phyloP scores from a whole-genome alignment of 139 green algal genomes.

The Micractinium sp. region DNA sequence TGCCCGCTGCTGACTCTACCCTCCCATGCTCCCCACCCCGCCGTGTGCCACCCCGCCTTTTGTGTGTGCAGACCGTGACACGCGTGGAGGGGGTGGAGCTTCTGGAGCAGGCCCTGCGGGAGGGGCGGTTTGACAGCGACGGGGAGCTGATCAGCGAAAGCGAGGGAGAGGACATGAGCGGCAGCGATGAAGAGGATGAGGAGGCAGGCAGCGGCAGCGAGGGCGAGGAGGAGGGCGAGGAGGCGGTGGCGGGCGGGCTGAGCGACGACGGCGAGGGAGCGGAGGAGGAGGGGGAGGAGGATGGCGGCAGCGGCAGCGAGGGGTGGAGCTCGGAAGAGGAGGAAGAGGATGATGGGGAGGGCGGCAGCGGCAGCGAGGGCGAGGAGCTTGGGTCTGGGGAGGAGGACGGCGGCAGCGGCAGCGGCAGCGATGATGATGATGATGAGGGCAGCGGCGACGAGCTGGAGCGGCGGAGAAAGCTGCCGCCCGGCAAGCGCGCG shows the following conservation, averaged over 20 bases:
- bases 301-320: slow-evolving; percentile 1
- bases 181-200: slow-evolving; percentile 35
- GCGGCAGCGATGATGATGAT: background rate
- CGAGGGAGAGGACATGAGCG: slow-evolving; percentile 23
- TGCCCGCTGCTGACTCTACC: background rate
- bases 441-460: slow-evolving; percentile 39
- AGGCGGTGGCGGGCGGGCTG: background rate
- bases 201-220: slow-evolving; percentile 13
- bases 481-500: background rate
- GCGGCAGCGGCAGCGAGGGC: slow-evolving; percentile 17
- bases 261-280: slow-evolving; percentile 22
- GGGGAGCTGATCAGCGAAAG: slow-evolving; percentile 43
- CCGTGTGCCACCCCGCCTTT: background rate
- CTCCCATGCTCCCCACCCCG: background rate
- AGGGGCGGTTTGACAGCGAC: slow-evolving; percentile 44
- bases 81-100: slow-evolving; percentile 88
- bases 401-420: slow-evolving; percentile 25
- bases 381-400: background rate
- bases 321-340: slow-evolving; percentile 34
- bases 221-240: slow-evolving; percentile 26
- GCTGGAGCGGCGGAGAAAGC: slow-evolving; percentile 23
- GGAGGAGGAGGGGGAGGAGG: slow-evolving; percentile 29
- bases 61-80: slow-evolving; percentile 39
- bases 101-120: slow-evolving; percentile 71
- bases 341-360: slow-evolving; percentile 29